phyloP scores from a whole-genome alignment of 768 basidiomycete genomes.

The Mycena epipterygia region DNA sequence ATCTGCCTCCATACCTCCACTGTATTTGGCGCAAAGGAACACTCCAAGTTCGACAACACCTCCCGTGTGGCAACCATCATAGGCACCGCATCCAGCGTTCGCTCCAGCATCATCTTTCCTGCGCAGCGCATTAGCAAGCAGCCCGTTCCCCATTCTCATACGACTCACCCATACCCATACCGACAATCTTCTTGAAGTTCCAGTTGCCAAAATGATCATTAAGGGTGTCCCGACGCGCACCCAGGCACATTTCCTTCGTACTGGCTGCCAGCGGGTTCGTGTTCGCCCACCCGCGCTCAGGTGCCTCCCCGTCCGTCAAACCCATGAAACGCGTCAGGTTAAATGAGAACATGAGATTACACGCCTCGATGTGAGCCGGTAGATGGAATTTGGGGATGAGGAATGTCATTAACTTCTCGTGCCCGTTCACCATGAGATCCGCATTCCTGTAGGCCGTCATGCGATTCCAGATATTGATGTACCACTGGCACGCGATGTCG shows the following conservation, averaged over 20 bases:
- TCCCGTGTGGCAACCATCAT: neutral
- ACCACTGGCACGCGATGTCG: constrained; percentile 40
- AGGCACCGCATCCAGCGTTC: neutral
- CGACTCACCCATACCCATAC: neutral
- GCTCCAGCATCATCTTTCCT: neutral
- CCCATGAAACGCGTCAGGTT: constrained; percentile 47
- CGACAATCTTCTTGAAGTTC: constrained; percentile 8
- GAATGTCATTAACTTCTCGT: constrained; percentile 12
- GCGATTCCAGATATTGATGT: constrained; percentile 32
- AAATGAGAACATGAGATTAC: constrained; percentile 37
- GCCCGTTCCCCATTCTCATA: neutral
- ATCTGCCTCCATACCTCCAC: neutral
- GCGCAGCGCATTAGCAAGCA: neutral
- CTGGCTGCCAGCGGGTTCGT: constrained; percentile 48
- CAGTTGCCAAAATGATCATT: neutral
- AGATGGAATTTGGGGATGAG: constrained; percentile 46
- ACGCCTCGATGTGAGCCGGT: constrained; percentile 37
- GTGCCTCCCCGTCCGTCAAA: constrained; percentile 50
- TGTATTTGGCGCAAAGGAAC: neutral
- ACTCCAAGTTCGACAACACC: neutral
- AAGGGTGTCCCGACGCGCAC: neutral
- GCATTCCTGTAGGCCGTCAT: constrained; percentile 26
- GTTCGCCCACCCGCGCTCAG: constrained; percentile 47
- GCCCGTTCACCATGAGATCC: neutral
- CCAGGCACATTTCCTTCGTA: constrained; percentile 53